Conservation (phyloP, 2,329 filamentous ascomycete species). For the Camillea tinctor region DNA sequence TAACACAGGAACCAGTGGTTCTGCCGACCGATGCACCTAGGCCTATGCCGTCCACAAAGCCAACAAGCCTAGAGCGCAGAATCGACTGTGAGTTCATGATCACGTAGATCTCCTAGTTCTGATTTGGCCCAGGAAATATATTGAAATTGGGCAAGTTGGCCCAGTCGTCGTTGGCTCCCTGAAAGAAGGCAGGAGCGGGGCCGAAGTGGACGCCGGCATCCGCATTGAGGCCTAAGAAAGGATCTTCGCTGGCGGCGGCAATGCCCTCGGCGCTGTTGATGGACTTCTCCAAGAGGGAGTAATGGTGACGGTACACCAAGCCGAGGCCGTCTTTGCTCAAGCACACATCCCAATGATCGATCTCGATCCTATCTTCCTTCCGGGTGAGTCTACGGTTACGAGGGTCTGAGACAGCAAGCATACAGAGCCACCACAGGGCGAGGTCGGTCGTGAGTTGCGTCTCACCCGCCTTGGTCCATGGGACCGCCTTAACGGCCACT, state of each 20-base stretch:
- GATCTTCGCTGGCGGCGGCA: too few relatives aligned
- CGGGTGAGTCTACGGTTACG: background rate
- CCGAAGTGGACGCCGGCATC: background rate
- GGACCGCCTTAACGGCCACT: too few relatives aligned
- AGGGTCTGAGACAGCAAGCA: background rate
- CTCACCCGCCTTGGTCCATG: too few relatives aligned
- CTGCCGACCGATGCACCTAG: background rate
- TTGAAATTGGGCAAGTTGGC: background rate
- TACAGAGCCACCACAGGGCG: slow-evolving; percentile 3
- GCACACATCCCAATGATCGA: slow-evolving; percentile 1
- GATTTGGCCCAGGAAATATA: background rate
- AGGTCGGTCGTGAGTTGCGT: too few relatives aligned
- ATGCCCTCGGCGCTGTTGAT: background rate
- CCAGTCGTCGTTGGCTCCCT: background rate
- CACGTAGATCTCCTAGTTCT: background rate
- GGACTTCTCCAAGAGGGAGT: background rate
- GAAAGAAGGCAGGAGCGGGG: background rate
- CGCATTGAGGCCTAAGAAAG: background rate
- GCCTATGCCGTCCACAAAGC: background rate
- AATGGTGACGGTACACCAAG: background rate
- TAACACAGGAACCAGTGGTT: slow-evolving; percentile 1
- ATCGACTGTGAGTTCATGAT: background rate
- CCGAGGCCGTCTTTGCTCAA: background rate
- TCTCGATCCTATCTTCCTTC: background rate
- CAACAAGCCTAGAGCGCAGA: background rate